Evolutionary conservation across 2,329 filamentous ascomycete genomes (phyloP), one percentile per base, ranked within the genome.

Genomic region (Chaetomium sp.): DNA sequence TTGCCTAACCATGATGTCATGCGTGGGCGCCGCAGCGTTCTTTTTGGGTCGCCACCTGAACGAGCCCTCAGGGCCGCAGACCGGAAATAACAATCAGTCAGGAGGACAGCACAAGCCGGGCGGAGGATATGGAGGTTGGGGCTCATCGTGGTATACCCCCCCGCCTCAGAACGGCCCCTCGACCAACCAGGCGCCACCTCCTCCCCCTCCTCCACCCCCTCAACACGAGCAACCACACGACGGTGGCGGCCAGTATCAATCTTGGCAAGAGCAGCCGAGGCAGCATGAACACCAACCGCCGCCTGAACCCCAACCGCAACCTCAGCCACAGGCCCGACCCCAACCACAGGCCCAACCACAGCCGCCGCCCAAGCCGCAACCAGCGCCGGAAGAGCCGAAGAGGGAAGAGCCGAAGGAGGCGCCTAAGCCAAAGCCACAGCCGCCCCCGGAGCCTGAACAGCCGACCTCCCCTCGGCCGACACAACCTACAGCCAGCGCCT

Each of bases 401-500:
- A 57, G 47, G 12, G 59, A 61, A 27, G 54, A 53, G 7, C 62
- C 63, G 10, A 59, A 59, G 11, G 59, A 62, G 12, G 49, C 35
- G 27, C 64, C 54, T 4, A 52, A 59, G 48, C 60, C 60, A 6
- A 49, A 58, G 33, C 62, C 61, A 7, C 41, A 60, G 12, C 58
- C 59, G 1, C 55, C 61, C n/a, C 55, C 52, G 5, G 48, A 53
- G 36, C 53, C 59, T 6, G 57, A 61, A 32, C 56, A 58, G 10
- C 40, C 56, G 9, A 61, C 67, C 14, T 60, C 61, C 6, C 62
- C 65, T 42, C 55, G 61, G 4, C 63, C 64, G 10, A 59, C 63
- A 60, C 71, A 59, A 49, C 52, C 67, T 10, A 71, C 71, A 47
- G 62, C 71, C 32, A 73, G 75, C 7, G 74, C 80, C 0, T 88